Percentiles rank a stretch among this genome's conserved stretches.
These are phyloP conservation scores for Alternaria panax DNA, from an alignment of 2,329 filamentous ascomycete species.

Conservation along the genomic window DNA sequence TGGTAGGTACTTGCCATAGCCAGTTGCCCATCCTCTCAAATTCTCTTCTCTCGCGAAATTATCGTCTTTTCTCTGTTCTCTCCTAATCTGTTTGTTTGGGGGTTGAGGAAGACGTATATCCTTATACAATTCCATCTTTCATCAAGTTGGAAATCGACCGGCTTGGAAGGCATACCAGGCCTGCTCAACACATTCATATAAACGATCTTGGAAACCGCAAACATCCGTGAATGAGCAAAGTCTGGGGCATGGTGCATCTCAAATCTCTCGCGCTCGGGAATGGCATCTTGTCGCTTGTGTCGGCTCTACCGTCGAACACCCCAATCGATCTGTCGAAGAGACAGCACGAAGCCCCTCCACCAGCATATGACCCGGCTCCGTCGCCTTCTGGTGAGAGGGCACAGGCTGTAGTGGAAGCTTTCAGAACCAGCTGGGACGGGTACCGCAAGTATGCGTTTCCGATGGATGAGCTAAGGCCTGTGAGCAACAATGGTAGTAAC, in stretches of 20 bases:
- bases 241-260: not conserved
- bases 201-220: not conserved
- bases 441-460: conserved; percentile 79
- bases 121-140: not conserved
- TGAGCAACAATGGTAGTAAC: conserved; percentile 70
- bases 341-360: conserved; percentile 14
- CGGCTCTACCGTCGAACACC: conserved; percentile 25
- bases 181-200: not conserved
- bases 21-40: not conserved
- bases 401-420: conserved; percentile 45
- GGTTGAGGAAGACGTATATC: not conserved
- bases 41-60: not conserved
- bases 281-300: conserved; percentile 7
- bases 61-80: not conserved
- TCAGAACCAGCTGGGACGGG: conserved; percentile 47
- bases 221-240: not conserved
- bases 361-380: conserved; percentile 12
- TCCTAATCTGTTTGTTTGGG: not conserved
- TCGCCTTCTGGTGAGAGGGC: conserved; percentile 28
- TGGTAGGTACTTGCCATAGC: not conserved
- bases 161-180: not conserved
- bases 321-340: conserved; percentile 19
- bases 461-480: conserved; percentile 76
- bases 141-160: not conserved
- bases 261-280: not conserved